Evolutionary conservation across 1,284 basidiomycete genomes (phyloP).

Genomic region (Marasmius sp.): DNA sequence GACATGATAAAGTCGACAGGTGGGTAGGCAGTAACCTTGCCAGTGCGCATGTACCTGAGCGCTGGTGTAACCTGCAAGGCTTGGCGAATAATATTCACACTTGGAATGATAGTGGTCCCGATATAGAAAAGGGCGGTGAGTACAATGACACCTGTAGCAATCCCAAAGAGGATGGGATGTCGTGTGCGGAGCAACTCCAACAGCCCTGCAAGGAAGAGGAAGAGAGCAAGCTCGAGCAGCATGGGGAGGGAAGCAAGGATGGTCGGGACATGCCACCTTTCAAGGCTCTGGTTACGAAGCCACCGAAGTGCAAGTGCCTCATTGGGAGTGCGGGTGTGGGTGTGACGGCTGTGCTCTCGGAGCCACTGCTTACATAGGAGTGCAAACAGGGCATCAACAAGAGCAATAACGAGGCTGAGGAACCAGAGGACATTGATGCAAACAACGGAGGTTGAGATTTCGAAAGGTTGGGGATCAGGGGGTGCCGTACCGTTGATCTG

Average conservation of each 20-base stretch:
- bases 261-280: not conserved
- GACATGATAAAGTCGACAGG: too few species aligned
- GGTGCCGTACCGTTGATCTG: too few species aligned
- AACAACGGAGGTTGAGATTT: too few species aligned
- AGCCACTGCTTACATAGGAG: too few species aligned
- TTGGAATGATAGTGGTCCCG: not conserved
- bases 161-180: not conserved
- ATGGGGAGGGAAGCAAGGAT: not conserved
- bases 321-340: not conserved
- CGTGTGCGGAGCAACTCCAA: slow-evolving; percentile 3
- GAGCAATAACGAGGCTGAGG: too few species aligned
- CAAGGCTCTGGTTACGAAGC: not conserved
- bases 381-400: too few species aligned
- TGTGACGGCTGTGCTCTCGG: too few species aligned
- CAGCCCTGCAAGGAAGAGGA: slow-evolving; percentile 5
- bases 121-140: too few species aligned
- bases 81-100: not conserved
- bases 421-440: too few species aligned
- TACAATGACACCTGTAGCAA: not conserved
- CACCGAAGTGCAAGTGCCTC: not conserved
- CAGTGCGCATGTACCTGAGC: too few species aligned
- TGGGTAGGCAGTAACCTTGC: too few species aligned
- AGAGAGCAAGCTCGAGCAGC: slow-evolving; percentile 1
- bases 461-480: too few species aligned
- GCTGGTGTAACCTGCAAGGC: not conserved